These are phyloP conservation scores for Pyrrhoderma noxium DNA, from an alignment of 1,284 basidiomycete species.

Conservation along the genomic window DNA sequence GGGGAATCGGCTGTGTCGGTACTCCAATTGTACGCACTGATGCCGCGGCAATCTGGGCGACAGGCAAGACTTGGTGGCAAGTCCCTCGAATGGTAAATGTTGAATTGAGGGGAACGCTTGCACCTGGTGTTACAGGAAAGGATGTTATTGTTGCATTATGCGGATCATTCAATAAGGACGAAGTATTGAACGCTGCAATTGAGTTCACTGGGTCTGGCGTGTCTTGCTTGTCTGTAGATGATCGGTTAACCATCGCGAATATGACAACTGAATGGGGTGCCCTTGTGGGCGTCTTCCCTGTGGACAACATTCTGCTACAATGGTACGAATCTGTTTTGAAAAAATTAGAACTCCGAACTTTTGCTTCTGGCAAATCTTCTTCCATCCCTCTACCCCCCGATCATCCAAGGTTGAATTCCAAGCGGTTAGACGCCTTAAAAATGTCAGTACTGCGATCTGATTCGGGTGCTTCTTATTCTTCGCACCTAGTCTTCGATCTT, in stretches of 20 bases:
- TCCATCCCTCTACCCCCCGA: constrained; percentile 64
- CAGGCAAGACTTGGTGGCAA: constrained; percentile 99
- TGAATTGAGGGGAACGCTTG: constrained; percentile 77
- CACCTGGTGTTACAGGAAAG: constrained; percentile 93
- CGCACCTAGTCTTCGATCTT: constrained; percentile 88
- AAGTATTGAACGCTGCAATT: constrained; percentile 97
- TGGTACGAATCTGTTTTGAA: constrained; percentile 86
- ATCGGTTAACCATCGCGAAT: constrained; percentile 91
- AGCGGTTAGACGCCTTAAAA: constrained; percentile 63
- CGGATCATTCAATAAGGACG: constrained; percentile 94
- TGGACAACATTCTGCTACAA: constrained; percentile 73
- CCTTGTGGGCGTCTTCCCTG: constrained; percentile 91
- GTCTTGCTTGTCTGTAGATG: constrained; percentile 77
- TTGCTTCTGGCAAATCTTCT: constrained; percentile 43
- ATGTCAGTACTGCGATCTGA: constrained; percentile 62
- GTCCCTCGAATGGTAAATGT: constrained; percentile 96
- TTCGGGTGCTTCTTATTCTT: constrained; percentile 74
- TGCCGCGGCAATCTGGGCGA: constrained; percentile 96
- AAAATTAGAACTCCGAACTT: constrained; percentile 76
- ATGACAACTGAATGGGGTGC: constrained; percentile 99
- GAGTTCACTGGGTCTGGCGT: constrained; percentile 96
- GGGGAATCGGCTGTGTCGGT: constrained; percentile 93
- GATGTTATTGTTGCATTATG: constrained; percentile 98
- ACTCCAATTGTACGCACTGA: constrained; percentile 95
- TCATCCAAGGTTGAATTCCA: constrained; percentile 84